Percentiles rank a stretch among this genome's conserved stretches.
Conservation (phyloP, 2,329 filamentous ascomycete species). For the Graphilbum fragrans region DNA sequence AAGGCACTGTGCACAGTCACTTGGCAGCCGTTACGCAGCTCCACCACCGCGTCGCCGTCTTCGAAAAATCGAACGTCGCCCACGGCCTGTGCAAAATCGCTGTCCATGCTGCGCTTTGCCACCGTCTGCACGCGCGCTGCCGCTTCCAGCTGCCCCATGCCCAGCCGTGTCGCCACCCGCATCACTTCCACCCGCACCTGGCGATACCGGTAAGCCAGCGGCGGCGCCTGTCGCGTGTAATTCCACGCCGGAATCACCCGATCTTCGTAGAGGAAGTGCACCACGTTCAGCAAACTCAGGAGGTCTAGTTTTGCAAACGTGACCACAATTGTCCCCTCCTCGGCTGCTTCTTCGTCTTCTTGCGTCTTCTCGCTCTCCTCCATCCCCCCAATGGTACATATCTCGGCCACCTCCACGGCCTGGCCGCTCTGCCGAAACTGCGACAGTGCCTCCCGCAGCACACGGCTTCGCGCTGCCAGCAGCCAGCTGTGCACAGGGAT, state of each 20-base stretch:
- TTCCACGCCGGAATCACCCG: constrained; percentile 77
- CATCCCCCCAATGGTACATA: constrained; percentile 48
- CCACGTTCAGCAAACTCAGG: constrained; percentile 66
- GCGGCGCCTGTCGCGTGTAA: constrained; percentile 52
- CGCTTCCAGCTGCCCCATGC: constrained; percentile 60
- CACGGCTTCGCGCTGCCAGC: constrained; percentile 58
- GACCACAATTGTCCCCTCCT: constrained; percentile 28
- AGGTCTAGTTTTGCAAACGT: constrained; percentile 61
- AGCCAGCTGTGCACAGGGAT: constrained; percentile 81
- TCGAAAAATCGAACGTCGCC: constrained; percentile 60
- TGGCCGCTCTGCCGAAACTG: constrained; percentile 32
- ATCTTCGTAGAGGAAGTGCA: constrained; percentile 73
- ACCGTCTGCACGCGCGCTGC: constrained; percentile 64
- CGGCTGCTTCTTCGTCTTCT: constrained; percentile 20
- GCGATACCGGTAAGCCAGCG: constrained; percentile 61
- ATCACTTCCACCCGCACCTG: constrained; percentile 78
- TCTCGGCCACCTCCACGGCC: constrained; percentile 46
- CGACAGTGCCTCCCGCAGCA: constrained; percentile 51
- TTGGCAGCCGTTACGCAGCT: constrained; percentile 63
- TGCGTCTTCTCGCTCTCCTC: constrained; percentile 20
- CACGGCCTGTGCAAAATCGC: constrained; percentile 60
- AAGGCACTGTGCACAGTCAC: constrained; percentile 65
- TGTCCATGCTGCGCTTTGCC: constrained; percentile 49
- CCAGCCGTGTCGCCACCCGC: constrained; percentile 50
- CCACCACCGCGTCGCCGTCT: constrained; percentile 66